Evolutionary conservation across 257 asterid species (phyloP), one percentile per base, ranked within the genome.

Genomic region (Gentiana dahurica): DNA sequence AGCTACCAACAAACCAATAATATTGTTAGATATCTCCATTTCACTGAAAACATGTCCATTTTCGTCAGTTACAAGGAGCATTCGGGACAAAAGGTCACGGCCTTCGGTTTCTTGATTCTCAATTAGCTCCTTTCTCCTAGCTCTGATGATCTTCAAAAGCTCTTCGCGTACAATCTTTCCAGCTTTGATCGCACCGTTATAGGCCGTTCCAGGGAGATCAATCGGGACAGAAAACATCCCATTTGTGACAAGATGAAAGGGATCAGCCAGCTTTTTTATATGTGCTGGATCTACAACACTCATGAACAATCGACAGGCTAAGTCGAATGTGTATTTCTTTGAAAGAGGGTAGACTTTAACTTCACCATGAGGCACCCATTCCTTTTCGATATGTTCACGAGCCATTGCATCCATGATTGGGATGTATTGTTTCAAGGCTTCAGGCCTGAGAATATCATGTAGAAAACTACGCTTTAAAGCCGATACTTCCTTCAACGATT

Each of bases 21-120:
- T 51, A 6, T 67, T 66, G 49, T 79, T 77, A 0, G 83, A 79
- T n/a, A 84, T 81, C 82, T 81, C 85, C 94, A 77, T 74, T 39
- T 81, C 90, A 43, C 72, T 81, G 66, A 79, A 43, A 2, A 47
- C 43, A 8, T 68, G 24, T 1, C 85, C 81, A 39, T 77, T 68
- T 66, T 81, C 87, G 59, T 77, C 90, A 2, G 58, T 81, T 8
- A 75, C 81, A 7, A 75, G 76, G 1, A 84, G 58, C 85, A 79
- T 73, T 12, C 73, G 71, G 0, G 89, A 79, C 62, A 81, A 45
- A 7, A 81, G 54, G 32, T 81, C 94, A 1, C 65, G 53, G 5
- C 83, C 74, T 37, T 6, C 66, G 34, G 63, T 54, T 51, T 78
- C 81, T 24, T 68, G 51, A 44, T 6, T 67, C 70, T 69, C 76